Conservation (phyloP, 164 flowering plant genomes). For the Magnolia kwangsiensis region DNA sequence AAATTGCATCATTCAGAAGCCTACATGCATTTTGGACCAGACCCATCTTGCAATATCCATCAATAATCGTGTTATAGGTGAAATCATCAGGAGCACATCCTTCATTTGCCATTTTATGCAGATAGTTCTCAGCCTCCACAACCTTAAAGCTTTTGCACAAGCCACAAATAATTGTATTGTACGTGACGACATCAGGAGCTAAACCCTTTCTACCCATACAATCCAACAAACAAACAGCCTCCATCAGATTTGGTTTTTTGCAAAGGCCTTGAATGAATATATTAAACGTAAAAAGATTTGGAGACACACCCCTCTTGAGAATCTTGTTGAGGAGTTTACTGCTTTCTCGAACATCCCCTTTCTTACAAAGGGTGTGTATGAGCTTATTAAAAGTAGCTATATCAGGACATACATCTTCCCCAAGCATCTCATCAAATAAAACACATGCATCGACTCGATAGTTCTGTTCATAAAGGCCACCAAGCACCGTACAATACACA, state of each 20-base stretch:
- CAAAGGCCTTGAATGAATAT: slow-evolving; percentile 78
- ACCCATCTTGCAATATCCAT: slow-evolving; percentile 72
- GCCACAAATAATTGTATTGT: slow-evolving; percentile 73
- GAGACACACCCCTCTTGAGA: slow-evolving; percentile 63
- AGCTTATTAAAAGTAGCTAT: slow-evolving; percentile 76
- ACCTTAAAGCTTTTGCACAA: slow-evolving; percentile 61
- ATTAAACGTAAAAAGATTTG: slow-evolving; percentile 73
- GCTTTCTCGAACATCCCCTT: slow-evolving; percentile 61
- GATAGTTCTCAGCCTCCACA: slow-evolving; percentile 60
- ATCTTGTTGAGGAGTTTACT: slow-evolving; percentile 64
- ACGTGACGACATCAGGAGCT: slow-evolving; percentile 73
- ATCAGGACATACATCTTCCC: slow-evolving; percentile 47
- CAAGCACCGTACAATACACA: slow-evolving; percentile 74
- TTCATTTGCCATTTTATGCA: slow-evolving; percentile 68
- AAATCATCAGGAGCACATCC: slow-evolving; percentile 74
- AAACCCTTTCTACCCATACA: slow-evolving; percentile 37
- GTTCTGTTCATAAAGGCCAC: slow-evolving; percentile 68
- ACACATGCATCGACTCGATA: slow-evolving; percentile 43
- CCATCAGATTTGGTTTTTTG: slow-evolving; percentile 32
- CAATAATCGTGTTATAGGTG: slow-evolving; percentile 70
- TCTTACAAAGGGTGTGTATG: slow-evolving; percentile 54
- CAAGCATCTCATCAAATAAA: slow-evolving; percentile 75
- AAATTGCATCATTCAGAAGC: slow-evolving; percentile 57
- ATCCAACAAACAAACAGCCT: slow-evolving; percentile 49
- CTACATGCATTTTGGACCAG: slow-evolving; percentile 58